Conservation (phyloP, 495 filamentous ascomycete genomes). For the Sphaerosporella brunnea region DNA sequence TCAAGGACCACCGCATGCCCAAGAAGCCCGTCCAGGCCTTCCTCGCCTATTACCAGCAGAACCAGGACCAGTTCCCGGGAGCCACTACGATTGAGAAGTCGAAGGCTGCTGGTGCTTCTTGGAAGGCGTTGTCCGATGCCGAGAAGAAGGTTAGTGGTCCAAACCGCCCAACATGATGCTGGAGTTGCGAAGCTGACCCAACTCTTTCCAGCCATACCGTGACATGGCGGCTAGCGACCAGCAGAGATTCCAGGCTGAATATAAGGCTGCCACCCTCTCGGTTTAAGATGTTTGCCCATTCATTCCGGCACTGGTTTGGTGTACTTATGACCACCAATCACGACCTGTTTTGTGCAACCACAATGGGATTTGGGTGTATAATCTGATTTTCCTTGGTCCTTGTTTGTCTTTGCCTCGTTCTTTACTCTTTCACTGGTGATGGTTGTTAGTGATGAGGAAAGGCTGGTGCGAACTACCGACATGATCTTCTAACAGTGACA, state of each 20-base stretch:
- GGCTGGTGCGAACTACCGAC: too few relatives aligned
- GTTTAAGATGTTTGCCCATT: background rate
- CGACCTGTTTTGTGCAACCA: too few relatives aligned
- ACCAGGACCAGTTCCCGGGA: background rate
- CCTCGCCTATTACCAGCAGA: background rate
- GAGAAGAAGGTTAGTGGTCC: constrained; percentile 5
- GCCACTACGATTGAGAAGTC: background rate
- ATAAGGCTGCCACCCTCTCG: background rate
- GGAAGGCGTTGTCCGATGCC: background rate
- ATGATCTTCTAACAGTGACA: too few relatives aligned
- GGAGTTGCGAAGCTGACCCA: background rate
- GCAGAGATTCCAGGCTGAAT: background rate
- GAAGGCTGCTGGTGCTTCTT: background rate
- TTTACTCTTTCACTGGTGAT: too few relatives aligned
- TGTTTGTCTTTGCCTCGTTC: too few relatives aligned
- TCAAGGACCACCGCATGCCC: background rate
- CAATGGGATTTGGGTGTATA: too few relatives aligned
- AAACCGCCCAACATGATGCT: too few relatives aligned
- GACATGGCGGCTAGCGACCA: background rate
- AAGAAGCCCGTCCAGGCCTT: background rate
- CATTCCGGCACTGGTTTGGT: too few relatives aligned
- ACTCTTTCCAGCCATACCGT: background rate
- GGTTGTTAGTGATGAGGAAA: too few relatives aligned
- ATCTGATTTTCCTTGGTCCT: too few relatives aligned
- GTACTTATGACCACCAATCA: too few relatives aligned